Percentiles rank a stretch among this genome's conserved stretches.
phyloP scores from a whole-genome alignment of 208 protist species.

The Porcisia deanei region DNA sequence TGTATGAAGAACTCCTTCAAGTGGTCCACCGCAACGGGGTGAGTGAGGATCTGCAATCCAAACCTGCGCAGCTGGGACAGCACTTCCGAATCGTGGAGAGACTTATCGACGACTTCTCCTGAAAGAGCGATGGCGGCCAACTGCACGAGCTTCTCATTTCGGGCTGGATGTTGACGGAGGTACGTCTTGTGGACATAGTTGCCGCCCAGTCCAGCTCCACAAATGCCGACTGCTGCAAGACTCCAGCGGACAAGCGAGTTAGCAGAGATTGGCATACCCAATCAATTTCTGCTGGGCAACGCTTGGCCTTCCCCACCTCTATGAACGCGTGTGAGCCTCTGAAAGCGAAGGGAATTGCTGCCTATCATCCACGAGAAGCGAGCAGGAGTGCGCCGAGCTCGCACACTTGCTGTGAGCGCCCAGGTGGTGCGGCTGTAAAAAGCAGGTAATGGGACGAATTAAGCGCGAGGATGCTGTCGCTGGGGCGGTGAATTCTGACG shows the following conservation, averaged over 20 bases:
- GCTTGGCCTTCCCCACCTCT: background rate
- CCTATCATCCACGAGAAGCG: background rate
- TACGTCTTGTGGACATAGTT: conserved; percentile 50
- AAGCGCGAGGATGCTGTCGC: too few relatives aligned
- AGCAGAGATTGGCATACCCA: conserved; percentile 20
- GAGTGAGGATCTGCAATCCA: conserved; percentile 54
- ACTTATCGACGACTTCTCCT: conserved; percentile 59
- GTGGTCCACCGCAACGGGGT: conserved; percentile 39
- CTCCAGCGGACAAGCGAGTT: conserved; percentile 36
- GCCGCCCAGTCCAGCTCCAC: conserved; percentile 41
- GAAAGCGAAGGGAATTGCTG: background rate
- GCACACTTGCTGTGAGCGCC: background rate
- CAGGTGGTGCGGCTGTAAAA: too few relatives aligned
- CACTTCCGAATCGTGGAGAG: conserved; percentile 54
- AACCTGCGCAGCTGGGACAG: conserved; percentile 53
- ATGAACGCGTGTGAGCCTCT: background rate
- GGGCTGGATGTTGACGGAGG: conserved; percentile 10
- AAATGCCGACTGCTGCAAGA: conserved; percentile 49
- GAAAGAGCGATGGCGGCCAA: conserved; percentile 80
- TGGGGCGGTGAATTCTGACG: too few relatives aligned
- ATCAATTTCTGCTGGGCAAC: background rate
- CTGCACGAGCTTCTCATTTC: conserved; percentile 69
- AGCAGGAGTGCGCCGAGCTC: background rate
- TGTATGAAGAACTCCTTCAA: conserved; percentile 60
- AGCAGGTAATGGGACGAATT: too few relatives aligned